Evolutionary conservation across 148 eudicot species (phyloP), one percentile per base, ranked within the genome.

Genomic region (Dianthus caryophyllus): DNA sequence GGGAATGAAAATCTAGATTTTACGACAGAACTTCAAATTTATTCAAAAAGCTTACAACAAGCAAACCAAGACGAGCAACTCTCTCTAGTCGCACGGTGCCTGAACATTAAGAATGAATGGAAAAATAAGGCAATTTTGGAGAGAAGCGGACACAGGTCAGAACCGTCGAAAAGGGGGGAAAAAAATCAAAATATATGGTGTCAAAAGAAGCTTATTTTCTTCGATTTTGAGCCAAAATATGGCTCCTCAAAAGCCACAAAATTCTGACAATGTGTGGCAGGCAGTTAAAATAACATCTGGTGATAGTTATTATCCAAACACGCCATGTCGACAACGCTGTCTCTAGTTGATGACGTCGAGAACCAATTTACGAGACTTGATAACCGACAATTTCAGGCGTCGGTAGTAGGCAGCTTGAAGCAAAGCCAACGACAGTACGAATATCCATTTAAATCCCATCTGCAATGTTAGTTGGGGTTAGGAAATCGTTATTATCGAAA

Each of bases 371-470:
- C 97, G 91, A 16, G 97, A 94, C 85, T 90, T 94, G 71, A 90
- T 68, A 22, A 87, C 89, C 8, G 97, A 94, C 98, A 97, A 94
- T 89, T 76, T 94, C 84, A 94, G 46, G n/a, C 98, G 98, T 51
- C 97, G 79, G 82, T 94, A 88, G 74, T 94, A 94, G n/a, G 78
- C 97, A 51, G 98, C 98, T 79, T 89, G 97, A 73, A 93, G 95
- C 57, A 93, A 79, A 50, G 98, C 96, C 73, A 93, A 75, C 22
- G 98, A 93, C 25, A 93, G 86, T 63, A 93, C 96, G 63, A 93
- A 87, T 26, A 93, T 89, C 98, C 97, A 93, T 71, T 94, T 94
- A 82, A 94, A 94, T 66, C 98, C 98, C 98, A 93, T 89, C 98
- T 93, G 84, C 74, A 79, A 21, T 60, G 50, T 17, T 31, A 24